Evolutionary conservation across 805 yeast genomes (phyloP), one percentile per base, ranked within the genome.

Genomic region (Kurtzmaniella fragi): DNA sequence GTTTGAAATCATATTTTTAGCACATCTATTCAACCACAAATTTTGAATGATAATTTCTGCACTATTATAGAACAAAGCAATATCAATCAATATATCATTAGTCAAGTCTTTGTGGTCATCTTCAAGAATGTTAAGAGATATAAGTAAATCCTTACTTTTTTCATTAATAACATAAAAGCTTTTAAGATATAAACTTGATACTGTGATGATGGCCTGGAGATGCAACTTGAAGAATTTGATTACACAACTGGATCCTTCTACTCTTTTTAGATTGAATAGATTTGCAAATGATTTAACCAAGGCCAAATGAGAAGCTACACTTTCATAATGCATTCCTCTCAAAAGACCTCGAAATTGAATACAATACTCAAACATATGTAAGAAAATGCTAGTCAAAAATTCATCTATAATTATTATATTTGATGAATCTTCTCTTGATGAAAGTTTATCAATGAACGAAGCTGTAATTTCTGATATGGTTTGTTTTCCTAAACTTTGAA

Each of bases 11-110:
- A 46, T 31, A 3, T 34, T 36, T 11, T 11, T 17, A 32, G 25
- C 30, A 30, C 54, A 50, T 15, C 32, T 33, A 5, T 41, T 34
- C 11, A 49, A 37, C 61, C 62, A 56, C 27, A 38, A 33, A 25
- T 42, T 46, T 20, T 31, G 40, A 12, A 42, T 38, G 11, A 35
- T 37, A 17, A 32, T 29, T 30, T 47, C 53, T 31, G 42, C 45
- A 17, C 47, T 42, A 35, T 34, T 31, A 34, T 17, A 34, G 37
- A 34, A 44, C 4, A 29, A n/a, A 29, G 13, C 35, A 20, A 37
- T 28, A 11, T 31, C 31, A 9, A 32, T 25, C 26, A 31, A 27
- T 6, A 17, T 15, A 14, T 32, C 34, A 15, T 28, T 28, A 20
- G 42, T 27, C 25, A 34, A 28, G 23, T 33, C 29, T 23, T 25